Conservation (phyloP, 805 yeast genomes). For the Barnettozyma sucrosica region DNA sequence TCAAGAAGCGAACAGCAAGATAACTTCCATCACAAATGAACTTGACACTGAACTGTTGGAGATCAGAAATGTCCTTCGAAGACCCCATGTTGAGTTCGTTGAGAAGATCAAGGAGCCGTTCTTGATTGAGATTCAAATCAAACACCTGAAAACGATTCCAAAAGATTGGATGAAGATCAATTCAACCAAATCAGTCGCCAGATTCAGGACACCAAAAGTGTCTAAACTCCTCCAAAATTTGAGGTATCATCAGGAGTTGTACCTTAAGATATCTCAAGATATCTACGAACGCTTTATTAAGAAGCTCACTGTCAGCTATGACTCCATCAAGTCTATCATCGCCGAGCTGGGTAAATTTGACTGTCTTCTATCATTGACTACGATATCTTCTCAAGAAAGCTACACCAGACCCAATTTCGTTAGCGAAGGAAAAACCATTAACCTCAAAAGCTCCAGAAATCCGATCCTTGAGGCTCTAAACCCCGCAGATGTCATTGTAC, state of each 20-base stretch:
- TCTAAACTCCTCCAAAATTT: slow-evolving; percentile 44
- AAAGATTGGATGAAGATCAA: slow-evolving; percentile 70
- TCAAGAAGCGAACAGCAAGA: slow-evolving; percentile 33
- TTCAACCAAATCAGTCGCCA: slow-evolving; percentile 59
- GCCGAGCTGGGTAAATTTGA: slow-evolving; percentile 60
- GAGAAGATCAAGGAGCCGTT: slow-evolving; percentile 62
- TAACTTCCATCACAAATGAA: slow-evolving; percentile 37
- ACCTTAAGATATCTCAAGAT: slow-evolving; percentile 12
- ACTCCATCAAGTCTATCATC: slow-evolving; percentile 45
- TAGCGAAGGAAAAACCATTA: slow-evolving; percentile 36
- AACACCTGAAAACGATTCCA: slow-evolving; percentile 51
- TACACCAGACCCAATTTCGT: slow-evolving; percentile 63
- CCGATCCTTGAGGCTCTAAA: slow-evolving; percentile 70
- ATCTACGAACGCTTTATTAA: slow-evolving; percentile 45
- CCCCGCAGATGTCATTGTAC: slow-evolving; percentile 39
- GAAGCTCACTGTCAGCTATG: slow-evolving; percentile 38
- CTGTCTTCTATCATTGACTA: slow-evolving; percentile 63
- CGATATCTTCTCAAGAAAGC: slow-evolving; percentile 55
- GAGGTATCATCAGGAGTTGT: slow-evolving; percentile 55
- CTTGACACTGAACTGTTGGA: slow-evolving; percentile 48
- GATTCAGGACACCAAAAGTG: slow-evolving; percentile 66
- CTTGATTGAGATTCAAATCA: slow-evolving; percentile 67
- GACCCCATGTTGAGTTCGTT: slow-evolving; percentile 52
- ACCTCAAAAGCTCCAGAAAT: slow-evolving; percentile 69
- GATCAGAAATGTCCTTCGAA: slow-evolving; percentile 40